Evolutionary conservation across 2,329 filamentous ascomycete genomes (phyloP).

Genomic region (Dactylellina parvicollis): DNA sequence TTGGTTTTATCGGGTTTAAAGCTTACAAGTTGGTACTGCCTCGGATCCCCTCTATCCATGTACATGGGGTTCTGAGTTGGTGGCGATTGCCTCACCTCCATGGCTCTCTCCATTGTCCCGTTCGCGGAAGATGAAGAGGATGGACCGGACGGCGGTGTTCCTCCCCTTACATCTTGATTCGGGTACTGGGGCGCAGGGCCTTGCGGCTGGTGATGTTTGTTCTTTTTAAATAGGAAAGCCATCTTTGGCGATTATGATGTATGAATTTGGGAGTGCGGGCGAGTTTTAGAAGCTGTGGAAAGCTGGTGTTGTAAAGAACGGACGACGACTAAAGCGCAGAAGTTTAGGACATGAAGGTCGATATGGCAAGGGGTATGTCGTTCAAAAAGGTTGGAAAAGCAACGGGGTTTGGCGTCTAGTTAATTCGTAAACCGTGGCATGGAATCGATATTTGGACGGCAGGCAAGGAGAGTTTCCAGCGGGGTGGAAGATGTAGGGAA

Average conservation of each 20-base stretch:
- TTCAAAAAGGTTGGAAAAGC: neutral
- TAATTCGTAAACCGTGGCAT: slow-evolving; percentile 32
- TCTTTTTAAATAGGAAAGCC: slow-evolving; percentile 54
- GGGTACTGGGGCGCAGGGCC: slow-evolving; percentile 22
- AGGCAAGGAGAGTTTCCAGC: neutral
- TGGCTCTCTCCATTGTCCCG: slow-evolving; percentile 35
- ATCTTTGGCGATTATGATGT: slow-evolving; percentile 19
- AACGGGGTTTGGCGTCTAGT: slow-evolving; percentile 1
- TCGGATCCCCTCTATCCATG: slow-evolving; percentile 45
- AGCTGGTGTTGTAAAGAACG: slow-evolving; percentile 18
- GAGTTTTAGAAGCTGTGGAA: neutral
- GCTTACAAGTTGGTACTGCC: slow-evolving; percentile 47
- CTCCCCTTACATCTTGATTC: slow-evolving; percentile 44
- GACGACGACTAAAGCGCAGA: slow-evolving; percentile 12
- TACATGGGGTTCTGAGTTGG: slow-evolving; percentile 40
- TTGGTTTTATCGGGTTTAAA: neutral
- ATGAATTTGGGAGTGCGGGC: neutral
- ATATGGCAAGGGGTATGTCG: neutral
- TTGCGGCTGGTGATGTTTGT: slow-evolving; percentile 47
- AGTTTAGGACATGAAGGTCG: slow-evolving; percentile 9
- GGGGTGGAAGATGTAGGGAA: neutral
- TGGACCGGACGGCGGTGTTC: slow-evolving; percentile 43
- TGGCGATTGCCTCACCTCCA: slow-evolving; percentile 38
- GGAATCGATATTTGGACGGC: slow-evolving; percentile 9
- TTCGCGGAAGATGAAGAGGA: slow-evolving; percentile 47